Evolutionary conservation across 2,329 filamentous ascomycete genomes (phyloP).

Genomic region (Cryphonectria japonica): DNA sequence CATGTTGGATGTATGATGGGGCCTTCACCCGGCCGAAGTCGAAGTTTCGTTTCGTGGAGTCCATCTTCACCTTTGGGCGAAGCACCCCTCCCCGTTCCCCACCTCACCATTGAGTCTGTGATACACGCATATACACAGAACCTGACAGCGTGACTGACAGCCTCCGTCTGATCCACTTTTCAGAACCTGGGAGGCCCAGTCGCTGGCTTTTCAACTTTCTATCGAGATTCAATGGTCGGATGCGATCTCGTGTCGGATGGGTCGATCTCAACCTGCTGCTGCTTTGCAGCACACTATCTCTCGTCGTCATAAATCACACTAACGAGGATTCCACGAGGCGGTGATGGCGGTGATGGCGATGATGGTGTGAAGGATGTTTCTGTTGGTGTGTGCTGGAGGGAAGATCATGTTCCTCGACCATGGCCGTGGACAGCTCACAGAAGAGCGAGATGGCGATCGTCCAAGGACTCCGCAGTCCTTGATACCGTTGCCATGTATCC

Average conservation of each 20-base stretch:
- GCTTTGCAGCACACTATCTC: conserved; percentile 3
- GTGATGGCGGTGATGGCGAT: not conserved
- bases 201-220: conserved; percentile 21
- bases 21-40: not conserved
- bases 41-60: not conserved
- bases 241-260: conserved; percentile 25
- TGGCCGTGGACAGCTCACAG: not conserved
- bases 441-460: not conserved
- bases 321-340: not conserved
- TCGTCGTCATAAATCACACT: not conserved
- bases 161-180: conserved; percentile 10
- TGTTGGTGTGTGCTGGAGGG: not conserved
- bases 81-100: too few relatives aligned
- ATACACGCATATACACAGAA: not conserved
- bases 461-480: not conserved
- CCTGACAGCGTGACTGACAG: not conserved
- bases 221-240: conserved; percentile 26
- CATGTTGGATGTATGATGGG: not conserved
- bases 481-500: not conserved
- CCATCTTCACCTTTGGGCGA: not conserved
- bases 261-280: conserved; percentile 25
- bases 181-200: not conserved
- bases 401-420: too few relatives aligned
- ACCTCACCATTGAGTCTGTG: not conserved
- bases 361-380: not conserved